Conservation (phyloP, 2,329 filamentous ascomycete species). For the Ophiostoma quercus region DNA sequence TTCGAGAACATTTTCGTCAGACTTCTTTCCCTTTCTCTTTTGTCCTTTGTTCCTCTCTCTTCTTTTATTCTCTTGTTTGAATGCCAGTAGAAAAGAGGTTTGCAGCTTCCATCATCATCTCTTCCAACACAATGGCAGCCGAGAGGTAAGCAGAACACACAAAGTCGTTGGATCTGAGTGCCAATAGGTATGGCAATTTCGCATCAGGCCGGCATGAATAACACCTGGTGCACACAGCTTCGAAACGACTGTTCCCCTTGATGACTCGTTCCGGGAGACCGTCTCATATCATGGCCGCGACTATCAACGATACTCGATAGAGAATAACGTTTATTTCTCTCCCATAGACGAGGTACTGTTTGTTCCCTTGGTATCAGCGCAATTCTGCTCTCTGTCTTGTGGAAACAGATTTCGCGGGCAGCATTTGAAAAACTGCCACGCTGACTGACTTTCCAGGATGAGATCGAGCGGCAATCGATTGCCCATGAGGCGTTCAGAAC, state of each 20-base stretch:
- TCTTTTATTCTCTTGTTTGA: not conserved
- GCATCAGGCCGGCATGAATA: constrained; percentile 6
- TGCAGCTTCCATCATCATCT: not conserved
- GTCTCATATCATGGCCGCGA: constrained; percentile 56
- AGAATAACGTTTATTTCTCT: constrained; percentile 60
- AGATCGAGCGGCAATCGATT: constrained; percentile 59
- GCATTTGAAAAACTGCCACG: not conserved
- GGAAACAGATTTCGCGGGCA: not conserved
- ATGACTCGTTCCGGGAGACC: constrained; percentile 54
- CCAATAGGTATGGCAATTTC: not conserved
- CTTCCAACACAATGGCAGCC: not conserved
- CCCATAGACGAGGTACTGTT: constrained; percentile 63
- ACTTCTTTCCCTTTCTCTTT: not conserved
- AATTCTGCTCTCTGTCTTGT: not conserved
- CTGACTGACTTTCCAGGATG: constrained; percentile 47
- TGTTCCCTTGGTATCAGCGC: not conserved
- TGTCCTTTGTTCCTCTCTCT: not conserved
- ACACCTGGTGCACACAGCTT: constrained; percentile 37
- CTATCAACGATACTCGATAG: constrained; percentile 62
- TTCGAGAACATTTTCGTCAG: not conserved
- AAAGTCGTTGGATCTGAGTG: not conserved
- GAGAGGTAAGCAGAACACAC: not conserved
- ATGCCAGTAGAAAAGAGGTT: not conserved
- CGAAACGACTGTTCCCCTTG: constrained; percentile 48
- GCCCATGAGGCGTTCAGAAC: constrained; percentile 58